Base-by-base conservation (phyloP, 805 yeast genomes). In the Clavispora vitiphila region DNA sequence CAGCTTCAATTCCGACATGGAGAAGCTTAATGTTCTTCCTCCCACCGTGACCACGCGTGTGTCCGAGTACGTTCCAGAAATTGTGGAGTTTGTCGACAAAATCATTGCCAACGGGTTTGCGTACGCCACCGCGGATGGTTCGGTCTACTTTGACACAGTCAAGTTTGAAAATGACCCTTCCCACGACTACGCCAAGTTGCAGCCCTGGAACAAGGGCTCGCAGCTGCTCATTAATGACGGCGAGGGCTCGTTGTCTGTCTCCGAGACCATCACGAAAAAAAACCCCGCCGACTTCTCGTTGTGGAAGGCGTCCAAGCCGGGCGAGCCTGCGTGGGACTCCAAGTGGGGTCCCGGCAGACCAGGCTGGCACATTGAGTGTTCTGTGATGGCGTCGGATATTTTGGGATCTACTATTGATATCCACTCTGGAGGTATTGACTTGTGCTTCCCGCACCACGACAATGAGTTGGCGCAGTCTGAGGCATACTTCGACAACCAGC, bases 321-420 rank as follows among this genome's bases (percentile, higher is more conserved):
- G 99, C 54, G 99, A 93, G 67, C 99, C 99, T 19, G 77, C 80
- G 37, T 93, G 98, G 98, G 77, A 74, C 5, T 87, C 96, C 2
- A 90, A 91, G 21, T 93, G 98, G 98, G 99, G 99, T 20, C 72
- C 72, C 44, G 99, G 99, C 40, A 83, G 99, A 62, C 99, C 99
- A 11, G 99, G 99, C 4, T 93, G 99, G 99, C 99, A 93, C 62
- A 93, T 93, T 62, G 99, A 93, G 67, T 93, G 99, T 75, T 89
- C 97, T 8, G 99, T 93, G 16, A 93, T 93, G 99, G 98, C 98
- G 1, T 77, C 89, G 39, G 95, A 89, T 52, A 76, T 90, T 36
- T 74, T 86, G 29, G 98, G 98, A 4, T 65, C 77, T 16, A 73
- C 74, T 44, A 85, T 93, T 76, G 99, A 93, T 64, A 87, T 93